Evolutionary conservation across 495 filamentous ascomycete species (phyloP).

Genomic region (Penicillium soppii): DNA sequence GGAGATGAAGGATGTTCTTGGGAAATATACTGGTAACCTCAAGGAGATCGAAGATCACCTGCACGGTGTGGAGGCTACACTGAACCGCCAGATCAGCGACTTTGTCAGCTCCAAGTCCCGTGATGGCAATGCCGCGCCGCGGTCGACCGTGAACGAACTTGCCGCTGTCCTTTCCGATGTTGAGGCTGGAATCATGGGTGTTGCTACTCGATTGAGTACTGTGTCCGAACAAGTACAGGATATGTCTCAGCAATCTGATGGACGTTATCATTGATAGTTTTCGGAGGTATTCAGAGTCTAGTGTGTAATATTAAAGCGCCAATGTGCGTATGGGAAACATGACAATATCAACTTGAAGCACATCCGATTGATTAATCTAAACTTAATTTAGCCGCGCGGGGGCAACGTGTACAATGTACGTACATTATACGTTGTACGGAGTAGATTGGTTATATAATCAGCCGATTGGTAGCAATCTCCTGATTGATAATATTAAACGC

Average conservation of each 20-base stretch:
- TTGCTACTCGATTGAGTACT: constrained; percentile 67
- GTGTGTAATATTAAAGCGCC: not conserved
- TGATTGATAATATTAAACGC: constrained; percentile 12
- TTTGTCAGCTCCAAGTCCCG: constrained; percentile 57
- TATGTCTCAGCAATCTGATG: constrained; percentile 49
- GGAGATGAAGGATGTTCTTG: constrained; percentile 66
- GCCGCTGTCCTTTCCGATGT: constrained; percentile 72
- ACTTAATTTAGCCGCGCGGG: too few relatives aligned
- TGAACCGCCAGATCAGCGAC: constrained; percentile 68
- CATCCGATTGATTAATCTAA: too few relatives aligned
- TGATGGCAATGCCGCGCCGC: constrained; percentile 45
- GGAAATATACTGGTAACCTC: constrained; percentile 65
- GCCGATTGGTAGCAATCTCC: not conserved
- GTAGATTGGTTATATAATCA: not conserved
- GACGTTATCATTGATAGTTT: too few relatives aligned
- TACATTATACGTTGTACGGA: too few relatives aligned
- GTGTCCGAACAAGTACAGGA: constrained; percentile 70
- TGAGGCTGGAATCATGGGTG: constrained; percentile 72
- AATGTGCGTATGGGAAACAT: not conserved
- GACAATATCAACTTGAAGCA: not conserved
- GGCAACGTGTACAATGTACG: too few relatives aligned
- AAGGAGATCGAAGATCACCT: constrained; percentile 83
- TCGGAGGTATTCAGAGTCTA: not conserved
- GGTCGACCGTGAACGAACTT: constrained; percentile 55
- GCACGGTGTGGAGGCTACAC: constrained; percentile 66